Percentiles rank a stretch among this genome's conserved stretches.
Conservation (phyloP, 176 grass and related monocot genomes). For the Urochloa ruziziensis region DNA sequence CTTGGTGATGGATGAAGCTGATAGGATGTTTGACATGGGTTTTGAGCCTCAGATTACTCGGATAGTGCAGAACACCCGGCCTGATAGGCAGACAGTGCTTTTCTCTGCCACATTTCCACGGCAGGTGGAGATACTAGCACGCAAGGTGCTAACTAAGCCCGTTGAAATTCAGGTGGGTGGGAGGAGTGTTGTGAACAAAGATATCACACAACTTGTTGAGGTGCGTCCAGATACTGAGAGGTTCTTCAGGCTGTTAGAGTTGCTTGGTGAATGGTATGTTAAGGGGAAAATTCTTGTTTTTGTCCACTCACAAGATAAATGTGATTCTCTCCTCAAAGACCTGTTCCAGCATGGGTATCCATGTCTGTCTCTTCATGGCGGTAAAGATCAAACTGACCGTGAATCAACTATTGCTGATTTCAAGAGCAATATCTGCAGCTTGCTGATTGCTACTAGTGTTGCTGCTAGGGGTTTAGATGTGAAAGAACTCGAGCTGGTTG, state of each 20-base stretch:
- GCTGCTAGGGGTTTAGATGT: constrained; percentile 96
- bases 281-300: constrained; percentile 99
- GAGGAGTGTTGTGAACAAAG: constrained; percentile 96
- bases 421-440: constrained; percentile 83
- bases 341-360: constrained; percentile 91
- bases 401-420: constrained; percentile 95
- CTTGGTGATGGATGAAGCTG: constrained; percentile 96
- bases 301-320: constrained; percentile 98
- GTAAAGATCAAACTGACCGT: constrained; percentile 93
- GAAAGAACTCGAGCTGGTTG: constrained; percentile 92
- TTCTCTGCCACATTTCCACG: constrained; percentile 96
- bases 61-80: constrained; percentile 85
- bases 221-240: constrained; percentile 78
- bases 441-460: constrained; percentile 88
- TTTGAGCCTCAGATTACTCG: constrained; percentile 95
- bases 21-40: constrained; percentile 99
- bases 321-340: constrained; percentile 92
- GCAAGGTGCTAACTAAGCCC: constrained; percentile 84
- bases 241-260: constrained; percentile 79
- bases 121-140: constrained; percentile 88
- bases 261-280: constrained; percentile 85
- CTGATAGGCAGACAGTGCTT: constrained; percentile 86
- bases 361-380: constrained; percentile 85
- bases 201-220: constrained; percentile 85
- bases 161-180: constrained; percentile 93